These are phyloP conservation scores for Brettanomyces anomalus DNA, from an alignment of 805 yeast genomes.

Conservation along the genomic window DNA sequence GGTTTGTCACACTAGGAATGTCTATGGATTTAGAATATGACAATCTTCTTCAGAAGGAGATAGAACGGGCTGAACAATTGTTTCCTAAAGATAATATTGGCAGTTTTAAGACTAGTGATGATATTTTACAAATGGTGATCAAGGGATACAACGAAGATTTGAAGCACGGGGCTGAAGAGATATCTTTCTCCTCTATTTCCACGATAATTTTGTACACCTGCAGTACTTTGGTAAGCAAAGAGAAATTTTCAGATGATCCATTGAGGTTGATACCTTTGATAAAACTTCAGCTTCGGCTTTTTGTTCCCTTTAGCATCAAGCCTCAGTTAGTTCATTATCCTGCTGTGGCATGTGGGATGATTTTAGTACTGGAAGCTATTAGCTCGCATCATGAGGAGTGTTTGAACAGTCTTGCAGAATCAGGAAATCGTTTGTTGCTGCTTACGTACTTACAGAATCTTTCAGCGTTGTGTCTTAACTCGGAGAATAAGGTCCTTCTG, in stretches of 20 bases:
- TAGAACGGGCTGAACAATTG: constrained; percentile 31
- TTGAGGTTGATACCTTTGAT: constrained; percentile 24
- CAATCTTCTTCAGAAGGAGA: constrained; percentile 27
- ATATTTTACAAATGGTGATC: constrained; percentile 32
- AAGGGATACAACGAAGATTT: constrained; percentile 30
- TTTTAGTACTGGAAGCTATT: constrained; percentile 11
- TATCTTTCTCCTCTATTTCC: constrained; percentile 6
- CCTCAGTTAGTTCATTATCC: constrained; percentile 12
- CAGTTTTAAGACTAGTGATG: constrained; percentile 24
- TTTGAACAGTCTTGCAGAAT: constrained; percentile 2
- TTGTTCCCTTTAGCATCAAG: constrained; percentile 30
- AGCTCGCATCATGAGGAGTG: constrained; percentile 6
- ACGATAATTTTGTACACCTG: constrained; percentile 15
- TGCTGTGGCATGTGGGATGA: constrained; percentile 13
- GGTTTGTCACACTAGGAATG: constrained; percentile 35
- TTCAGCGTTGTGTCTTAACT: constrained; percentile 12
- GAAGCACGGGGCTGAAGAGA: background rate
- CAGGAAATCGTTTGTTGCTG: constrained; percentile 7
- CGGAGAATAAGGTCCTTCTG: constrained; percentile 9
- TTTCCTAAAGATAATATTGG: constrained; percentile 23
- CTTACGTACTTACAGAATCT: constrained; percentile 19
- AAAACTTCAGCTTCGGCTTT: constrained; percentile 31
- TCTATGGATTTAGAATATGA: constrained; percentile 60
- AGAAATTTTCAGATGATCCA: constrained; percentile 2
- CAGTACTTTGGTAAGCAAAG: constrained; percentile 6